Conservation (phyloP, 306 rosid species). For the Macrotyloma uniflorum region DNA sequence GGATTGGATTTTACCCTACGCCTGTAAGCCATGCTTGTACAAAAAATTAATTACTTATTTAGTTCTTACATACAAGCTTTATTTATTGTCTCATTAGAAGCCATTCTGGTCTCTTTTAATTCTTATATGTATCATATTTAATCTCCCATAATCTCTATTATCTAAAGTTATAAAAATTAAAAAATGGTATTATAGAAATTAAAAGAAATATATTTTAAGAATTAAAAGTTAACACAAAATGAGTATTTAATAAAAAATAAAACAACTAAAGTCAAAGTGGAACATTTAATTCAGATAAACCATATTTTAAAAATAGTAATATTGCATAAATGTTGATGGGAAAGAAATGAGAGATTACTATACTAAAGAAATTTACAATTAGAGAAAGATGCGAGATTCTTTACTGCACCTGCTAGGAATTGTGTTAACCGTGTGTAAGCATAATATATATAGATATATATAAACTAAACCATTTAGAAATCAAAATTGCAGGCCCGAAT, state of each 20-base stretch:
- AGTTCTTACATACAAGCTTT: too few species aligned
- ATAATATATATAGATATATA: constrained; percentile 38
- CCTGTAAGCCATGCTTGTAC: background rate
- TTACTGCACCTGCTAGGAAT: constrained; percentile 38
- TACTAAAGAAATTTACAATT: constrained; percentile 59
- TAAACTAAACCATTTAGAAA: constrained; percentile 41
- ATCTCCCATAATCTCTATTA: too few species aligned
- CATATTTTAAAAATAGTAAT: constrained; percentile 32
- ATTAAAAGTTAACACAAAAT: too few species aligned
- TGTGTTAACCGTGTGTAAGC: constrained; percentile 40
- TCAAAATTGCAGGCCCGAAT: constrained; percentile 89
- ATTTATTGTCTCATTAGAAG: too few species aligned
- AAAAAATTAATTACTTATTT: background rate
- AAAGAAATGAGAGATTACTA: constrained; percentile 43
- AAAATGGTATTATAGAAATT: too few species aligned
- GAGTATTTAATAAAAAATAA: too few species aligned
- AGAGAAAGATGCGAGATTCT: constrained; percentile 42
- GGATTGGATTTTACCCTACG: too few species aligned
- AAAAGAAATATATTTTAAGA: too few species aligned
- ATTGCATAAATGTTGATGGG: constrained; percentile 38
- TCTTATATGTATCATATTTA: too few species aligned
- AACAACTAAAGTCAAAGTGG: constrained; percentile 3
- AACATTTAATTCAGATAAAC: constrained; percentile 31
- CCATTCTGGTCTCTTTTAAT: too few species aligned
- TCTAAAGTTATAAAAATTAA: too few species aligned